phyloP scores from a whole-genome alignment of 2,329 filamentous ascomycete genomes.

The Ophiocordyceps robertsii region DNA sequence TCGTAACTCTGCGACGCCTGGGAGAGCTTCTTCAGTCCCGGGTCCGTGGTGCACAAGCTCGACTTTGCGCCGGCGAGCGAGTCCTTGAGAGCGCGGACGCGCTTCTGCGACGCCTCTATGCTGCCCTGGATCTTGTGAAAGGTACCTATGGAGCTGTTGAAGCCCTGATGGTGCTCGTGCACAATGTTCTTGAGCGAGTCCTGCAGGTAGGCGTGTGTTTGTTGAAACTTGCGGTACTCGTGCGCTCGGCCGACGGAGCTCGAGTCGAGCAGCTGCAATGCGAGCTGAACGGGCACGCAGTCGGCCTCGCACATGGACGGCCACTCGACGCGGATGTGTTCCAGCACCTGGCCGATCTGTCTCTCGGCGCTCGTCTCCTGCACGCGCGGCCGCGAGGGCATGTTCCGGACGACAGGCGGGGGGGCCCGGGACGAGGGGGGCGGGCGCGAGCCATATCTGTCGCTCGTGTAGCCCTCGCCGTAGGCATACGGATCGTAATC shows the following conservation, averaged over 20 bases:
- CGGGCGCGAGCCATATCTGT: conserved; percentile 26
- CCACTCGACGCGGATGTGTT: conserved; percentile 81
- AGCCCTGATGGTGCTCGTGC: conserved; percentile 97
- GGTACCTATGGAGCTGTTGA: conserved; percentile 97
- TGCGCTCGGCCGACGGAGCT: conserved; percentile 88
- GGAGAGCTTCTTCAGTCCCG: conserved; percentile 82
- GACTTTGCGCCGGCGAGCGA: conserved; percentile 70
- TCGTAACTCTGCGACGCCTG: conserved; percentile 83
- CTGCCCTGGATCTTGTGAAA: conserved; percentile 97
- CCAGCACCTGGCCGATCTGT: conserved; percentile 52
- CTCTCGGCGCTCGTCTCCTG: conserved; percentile 37
- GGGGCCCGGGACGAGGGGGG: conserved; percentile 17
- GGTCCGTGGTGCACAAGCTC: conserved; percentile 72
- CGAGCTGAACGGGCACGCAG: conserved; percentile 85
- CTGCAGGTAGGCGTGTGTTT: conserved; percentile 80
- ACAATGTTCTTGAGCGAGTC: conserved; percentile 87
- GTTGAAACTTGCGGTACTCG: conserved; percentile 73
- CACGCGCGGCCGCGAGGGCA: conserved; percentile 21
- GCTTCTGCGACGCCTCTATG: conserved; percentile 76
- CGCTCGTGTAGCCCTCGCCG: conserved; percentile 27
- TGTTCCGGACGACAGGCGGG: conserved; percentile 16
- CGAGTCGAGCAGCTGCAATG: conserved; percentile 85
- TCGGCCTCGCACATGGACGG: conserved; percentile 79
- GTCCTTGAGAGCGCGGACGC: conserved; percentile 70
- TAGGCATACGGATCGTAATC: conserved; percentile 34